Evolutionary conservation across 345 rosid genomes (phyloP), one percentile per base, ranked within the genome.

Genomic region (Cardamine chenopodiifolia): DNA sequence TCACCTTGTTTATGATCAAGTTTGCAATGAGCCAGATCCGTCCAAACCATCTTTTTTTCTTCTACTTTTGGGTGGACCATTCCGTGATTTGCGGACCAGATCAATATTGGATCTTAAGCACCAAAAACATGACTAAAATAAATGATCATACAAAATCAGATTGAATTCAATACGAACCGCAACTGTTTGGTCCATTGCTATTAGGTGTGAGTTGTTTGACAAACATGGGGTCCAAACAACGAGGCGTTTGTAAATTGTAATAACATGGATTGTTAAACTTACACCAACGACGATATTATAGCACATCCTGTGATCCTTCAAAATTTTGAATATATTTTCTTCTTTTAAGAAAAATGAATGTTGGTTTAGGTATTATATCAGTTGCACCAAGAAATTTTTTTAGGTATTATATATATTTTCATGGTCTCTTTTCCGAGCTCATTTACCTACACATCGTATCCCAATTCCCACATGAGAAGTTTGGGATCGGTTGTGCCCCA

Each of bases 161-260:
- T 26, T 13, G 53, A 37, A 50, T 49, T 49, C 53, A 18, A n/a
- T 59, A 50, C 42, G 7, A 11, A 26, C 18, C 62, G 1, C 32
- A 61, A 62, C 69, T 13, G 29, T 62, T 72, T 62, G 70, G 62
- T 17, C 32, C 55, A 18, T 70, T 39, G 11, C 23, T n/a, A 17
- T 17, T 62, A 26, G 17, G 22, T 40, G 52, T 62, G 76, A 26
- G 45, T 62, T 44, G 54, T 62, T 52, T 62, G 32, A 18, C 62
- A 62, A 53, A 37, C 23, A 31, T 9, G 50, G 76, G 57, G 62
- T 62, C 68, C 68, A 62, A 62, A 72, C 53, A 26, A 12, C 2
- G 50, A 71, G 47, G 58, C 25, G 25, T 58, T 59, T 59, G 37
- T 32, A 8, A 8, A 32, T 32, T 66, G 59, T 71, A 23, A 48